phyloP scores from a whole-genome alignment of 2,329 filamentous ascomycete species.

The Ambrosiella cleistominuta region DNA sequence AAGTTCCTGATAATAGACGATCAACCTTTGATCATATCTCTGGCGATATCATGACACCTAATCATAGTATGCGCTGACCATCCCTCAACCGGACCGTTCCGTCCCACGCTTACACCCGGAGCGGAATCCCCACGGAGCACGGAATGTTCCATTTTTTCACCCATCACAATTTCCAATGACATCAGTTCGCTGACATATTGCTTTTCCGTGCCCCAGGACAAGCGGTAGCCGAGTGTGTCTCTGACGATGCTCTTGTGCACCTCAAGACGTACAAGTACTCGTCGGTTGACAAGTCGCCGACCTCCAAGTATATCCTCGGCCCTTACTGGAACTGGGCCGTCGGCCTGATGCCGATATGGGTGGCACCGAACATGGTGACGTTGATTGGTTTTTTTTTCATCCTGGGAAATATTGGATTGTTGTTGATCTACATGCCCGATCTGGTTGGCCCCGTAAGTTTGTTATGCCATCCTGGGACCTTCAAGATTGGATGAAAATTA shows the following conservation, averaged over 20 bases:
- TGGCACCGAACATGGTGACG: slow-evolving; percentile 96
- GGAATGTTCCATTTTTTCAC: neutral
- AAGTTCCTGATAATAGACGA: too few relatives aligned
- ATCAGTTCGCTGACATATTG: neutral
- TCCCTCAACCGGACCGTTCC: neutral
- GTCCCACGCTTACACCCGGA: neutral
- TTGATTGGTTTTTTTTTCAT: slow-evolving; percentile 91
- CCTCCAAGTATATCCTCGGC: slow-evolving; percentile 83
- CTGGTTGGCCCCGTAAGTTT: slow-evolving; percentile 64
- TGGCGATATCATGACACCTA: slow-evolving; percentile 9
- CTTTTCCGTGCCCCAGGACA: slow-evolving; percentile 18
- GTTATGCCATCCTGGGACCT: neutral
- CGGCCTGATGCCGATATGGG: slow-evolving; percentile 80
- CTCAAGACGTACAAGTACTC: slow-evolving; percentile 96
- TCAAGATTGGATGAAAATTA: too few relatives aligned
- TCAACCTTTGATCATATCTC: too few relatives aligned
- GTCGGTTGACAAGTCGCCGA: slow-evolving; percentile 83
- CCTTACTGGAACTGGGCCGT: slow-evolving; percentile 98
- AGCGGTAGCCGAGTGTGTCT: slow-evolving; percentile 56
- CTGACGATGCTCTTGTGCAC: slow-evolving; percentile 77
- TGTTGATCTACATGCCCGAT: slow-evolving; percentile 74
- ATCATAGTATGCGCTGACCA: slow-evolving; percentile 10
- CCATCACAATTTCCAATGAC: neutral
- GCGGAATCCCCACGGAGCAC: neutral
- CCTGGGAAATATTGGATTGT: slow-evolving; percentile 55